Evolutionary conservation across 169 alveolate genomes (phyloP), one percentile per base, ranked within the genome.

Genomic region (Eimeria sp.): DNA sequence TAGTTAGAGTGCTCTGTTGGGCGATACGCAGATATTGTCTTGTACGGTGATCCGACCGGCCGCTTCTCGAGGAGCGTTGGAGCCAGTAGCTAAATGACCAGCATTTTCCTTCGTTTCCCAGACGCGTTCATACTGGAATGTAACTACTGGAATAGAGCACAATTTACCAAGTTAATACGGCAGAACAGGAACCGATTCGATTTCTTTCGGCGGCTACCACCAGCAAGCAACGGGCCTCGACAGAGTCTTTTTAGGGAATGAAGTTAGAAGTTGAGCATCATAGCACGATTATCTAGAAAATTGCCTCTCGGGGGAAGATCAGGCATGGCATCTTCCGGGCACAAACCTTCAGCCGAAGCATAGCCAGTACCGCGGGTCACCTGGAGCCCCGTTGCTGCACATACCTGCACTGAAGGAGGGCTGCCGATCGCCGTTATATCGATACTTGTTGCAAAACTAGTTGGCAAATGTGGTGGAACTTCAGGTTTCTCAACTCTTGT

Each of bases 371-470:
- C 27, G 68, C 88, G 88, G 88, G 88, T 78, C 88, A 78, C 88
- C 88, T 78, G 88, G 66, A 52, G 88, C 88, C 68, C 71, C 88
- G 46, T 30, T n/a, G 52, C 68, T 78, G 88, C 66, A 78, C 46
- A 68, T 78, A 30, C 52, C 68, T 76, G 88, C 88, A 78, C 88
- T 78, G 52, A 52, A n/a, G 66, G 23, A 78, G 16, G 46, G 25
- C 49, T 46, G 27, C 30, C 68, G 68, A 49, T 52, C 66, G 49
- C 88, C 40, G 10, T 14, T 49, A 52, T 52, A 46, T 78, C 37
- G 18, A 46, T 9, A 20, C 13, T 4, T 27, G 33, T 10, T 40
- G 40, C 54, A 6, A 20, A 23, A 40, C 40, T 4, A 11, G 4
- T 13, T 11, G 8, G 58, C 13, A 1, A 30, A 23, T 58, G 16